Conservation (phyloP, 495 filamentous ascomycete species). For the Penicillium paxilli region DNA sequence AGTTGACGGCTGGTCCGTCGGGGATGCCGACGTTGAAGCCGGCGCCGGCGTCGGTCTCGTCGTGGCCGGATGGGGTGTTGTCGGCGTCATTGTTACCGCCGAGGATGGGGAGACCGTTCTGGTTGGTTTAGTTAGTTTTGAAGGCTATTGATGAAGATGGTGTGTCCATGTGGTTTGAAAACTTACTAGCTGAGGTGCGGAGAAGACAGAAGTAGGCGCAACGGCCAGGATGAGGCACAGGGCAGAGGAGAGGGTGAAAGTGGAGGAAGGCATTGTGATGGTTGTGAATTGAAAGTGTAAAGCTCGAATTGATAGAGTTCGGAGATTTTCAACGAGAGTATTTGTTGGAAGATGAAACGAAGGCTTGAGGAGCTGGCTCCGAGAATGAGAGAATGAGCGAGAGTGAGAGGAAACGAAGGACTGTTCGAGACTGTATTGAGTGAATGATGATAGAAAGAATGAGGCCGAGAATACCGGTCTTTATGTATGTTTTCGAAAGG, state of each 20-base stretch:
- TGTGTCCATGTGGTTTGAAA: conserved; percentile 9
- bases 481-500: conserved; percentile 26
- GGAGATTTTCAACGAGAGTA: conserved; percentile 16
- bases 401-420: conserved; percentile 20
- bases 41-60: conserved; percentile 27
- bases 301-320: conserved; percentile 3
- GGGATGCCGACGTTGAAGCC: conserved; percentile 30
- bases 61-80: conserved; percentile 20
- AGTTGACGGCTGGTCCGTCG: conserved; percentile 25
- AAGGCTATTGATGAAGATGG: neutral
- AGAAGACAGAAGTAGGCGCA: conserved; percentile 33
- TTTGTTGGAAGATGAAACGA: conserved; percentile 16
- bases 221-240: conserved; percentile 38
- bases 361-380: conserved; percentile 10
- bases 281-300: neutral
- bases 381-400: conserved; percentile 12
- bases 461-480: conserved; percentile 13
- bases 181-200: conserved; percentile 30
- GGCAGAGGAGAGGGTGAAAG: conserved; percentile 34
- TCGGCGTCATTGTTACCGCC: conserved; percentile 11
- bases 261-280: conserved; percentile 31
- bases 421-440: conserved; percentile 19
- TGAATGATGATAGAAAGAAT: conserved; percentile 18
- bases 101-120: conserved; percentile 13
- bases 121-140: neutral